A percentile compares a stretch with the other conserved stretches of the same genome.
These are phyloP conservation scores for Syzygium aromaticum DNA, from an alignment of 345 rosid species.

Conservation along the genomic window DNA sequence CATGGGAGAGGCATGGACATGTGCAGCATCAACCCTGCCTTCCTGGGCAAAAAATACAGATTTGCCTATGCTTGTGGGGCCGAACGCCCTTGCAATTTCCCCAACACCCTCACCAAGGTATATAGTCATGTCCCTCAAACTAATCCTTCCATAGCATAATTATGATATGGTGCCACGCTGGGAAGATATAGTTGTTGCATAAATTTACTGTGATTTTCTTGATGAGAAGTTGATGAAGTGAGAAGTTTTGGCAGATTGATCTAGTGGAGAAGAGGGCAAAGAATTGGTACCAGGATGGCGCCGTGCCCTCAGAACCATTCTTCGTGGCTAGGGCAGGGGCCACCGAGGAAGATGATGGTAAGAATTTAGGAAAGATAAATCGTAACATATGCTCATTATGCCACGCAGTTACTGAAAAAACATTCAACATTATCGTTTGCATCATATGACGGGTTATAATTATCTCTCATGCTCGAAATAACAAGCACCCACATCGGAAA, in stretches of 20 bases:
- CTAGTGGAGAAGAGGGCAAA: constrained; percentile 57
- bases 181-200: background rate
- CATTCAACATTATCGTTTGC: background rate
- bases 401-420: background rate
- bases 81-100: constrained; percentile 87
- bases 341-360: constrained; percentile 86
- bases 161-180: background rate
- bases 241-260: constrained; percentile 44
- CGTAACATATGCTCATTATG: background rate
- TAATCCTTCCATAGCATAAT: background rate
- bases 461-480: background rate
- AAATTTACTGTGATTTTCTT: background rate
- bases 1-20: constrained; percentile 98
- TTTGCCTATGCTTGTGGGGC: constrained; percentile 96
- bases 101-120: constrained; percentile 94
- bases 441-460: background rate
- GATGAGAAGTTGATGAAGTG: background rate
- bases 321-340: constrained; percentile 90
- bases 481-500: background rate
- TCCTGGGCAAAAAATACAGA: constrained; percentile 64
- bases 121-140: background rate
- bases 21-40: constrained; percentile 84
- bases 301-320: constrained; percentile 87
- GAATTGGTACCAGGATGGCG: constrained; percentile 74
- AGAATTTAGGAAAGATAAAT: background rate